Base-by-base conservation (phyloP, 192 early-diverging fungal genomes). In the Cladochytrium replicatum region DNA sequence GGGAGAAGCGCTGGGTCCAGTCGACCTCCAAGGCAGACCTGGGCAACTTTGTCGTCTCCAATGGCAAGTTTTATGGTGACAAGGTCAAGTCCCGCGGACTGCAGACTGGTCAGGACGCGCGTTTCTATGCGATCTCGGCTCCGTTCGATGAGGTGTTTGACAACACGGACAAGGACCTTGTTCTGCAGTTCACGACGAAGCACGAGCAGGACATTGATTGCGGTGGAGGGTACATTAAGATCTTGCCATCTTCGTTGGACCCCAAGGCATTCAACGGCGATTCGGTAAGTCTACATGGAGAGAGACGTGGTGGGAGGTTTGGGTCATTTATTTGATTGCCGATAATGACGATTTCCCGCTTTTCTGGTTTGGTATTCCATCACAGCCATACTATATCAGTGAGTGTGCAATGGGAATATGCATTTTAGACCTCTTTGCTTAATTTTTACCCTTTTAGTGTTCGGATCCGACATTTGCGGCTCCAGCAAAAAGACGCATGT, bases 181-280 rank as follows among this genome's bases (percentile, higher is more conserved):
- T 97, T 17, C 57, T 92, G 22, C 93, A 97, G 71, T 94, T 84
- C 60, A 80, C 85, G 29, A 86, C 87, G 48, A 93, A 91, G 76
- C 87, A 88, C 58, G 93, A 96, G 68, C 81, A 86, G 44, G 66
- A 68, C 52, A 84, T 89, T 55, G 89, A 91, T 58, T 96, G 92
- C 61, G 89, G 88, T 34, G 92, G 92, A 55, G 86, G 86, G 26
- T 92, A 92, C 59, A 60, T 92, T 41, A 92, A 92, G 81, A 70
- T 96, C 49, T 64, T 91, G 46, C 85, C 90, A 29, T 70, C 78
- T n/a, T 71, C 69, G n/a, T 74, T 88, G 32, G 85, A 95, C 49
- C 72, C 84, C 26, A 62, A 64, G 29, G 75, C 68, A 50, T 92
- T 93, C 59, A 74, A 85, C 49, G 90, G 91, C 56, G 88, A 93